Evolutionary conservation across 2,329 filamentous ascomycete genomes (phyloP).

Genomic region (Balansia obtecta): DNA sequence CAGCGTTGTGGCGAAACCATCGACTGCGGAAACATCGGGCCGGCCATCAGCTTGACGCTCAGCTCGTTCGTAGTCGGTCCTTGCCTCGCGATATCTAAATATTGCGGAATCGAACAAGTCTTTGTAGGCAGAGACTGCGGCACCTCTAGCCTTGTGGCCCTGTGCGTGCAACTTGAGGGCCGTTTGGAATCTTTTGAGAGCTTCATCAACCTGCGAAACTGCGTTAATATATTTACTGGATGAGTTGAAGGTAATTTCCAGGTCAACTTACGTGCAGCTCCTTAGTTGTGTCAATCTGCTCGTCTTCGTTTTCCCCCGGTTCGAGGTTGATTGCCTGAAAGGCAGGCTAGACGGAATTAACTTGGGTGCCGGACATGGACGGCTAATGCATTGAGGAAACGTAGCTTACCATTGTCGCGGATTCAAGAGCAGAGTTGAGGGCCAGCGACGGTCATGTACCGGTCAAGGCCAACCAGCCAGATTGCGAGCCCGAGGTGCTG

Average conservation of each 20-base stretch:
- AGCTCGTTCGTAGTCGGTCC: conserved; percentile 70
- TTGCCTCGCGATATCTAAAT: conserved; percentile 79
- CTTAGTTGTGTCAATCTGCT: conserved; percentile 88
- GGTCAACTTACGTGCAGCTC: conserved; percentile 57
- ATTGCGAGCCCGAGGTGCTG: too few species aligned
- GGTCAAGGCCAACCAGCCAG: background rate
- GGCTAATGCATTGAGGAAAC: background rate
- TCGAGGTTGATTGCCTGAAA: conserved; percentile 92
- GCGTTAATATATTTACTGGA: background rate
- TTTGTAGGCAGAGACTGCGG: conserved; percentile 71
- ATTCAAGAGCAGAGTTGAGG: background rate
- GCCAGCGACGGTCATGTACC: background rate
- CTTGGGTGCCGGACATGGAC: background rate
- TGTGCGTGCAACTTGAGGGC: conserved; percentile 87
- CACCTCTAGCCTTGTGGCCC: conserved; percentile 60
- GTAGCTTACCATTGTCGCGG: background rate
- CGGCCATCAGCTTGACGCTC: conserved; percentile 41
- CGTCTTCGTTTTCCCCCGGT: conserved; percentile 77
- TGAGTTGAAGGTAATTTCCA: background rate
- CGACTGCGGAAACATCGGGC: conserved; percentile 25
- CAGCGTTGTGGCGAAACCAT: conserved; percentile 37
- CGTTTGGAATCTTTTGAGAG: conserved; percentile 83
- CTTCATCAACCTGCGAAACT: conserved; percentile 67
- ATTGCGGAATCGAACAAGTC: conserved; percentile 84
- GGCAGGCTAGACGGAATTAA: conserved; percentile 34